Base-by-base conservation (phyloP, 225 moss, liverwort and hornwort species). In the Physcomitrium patens region DNA sequence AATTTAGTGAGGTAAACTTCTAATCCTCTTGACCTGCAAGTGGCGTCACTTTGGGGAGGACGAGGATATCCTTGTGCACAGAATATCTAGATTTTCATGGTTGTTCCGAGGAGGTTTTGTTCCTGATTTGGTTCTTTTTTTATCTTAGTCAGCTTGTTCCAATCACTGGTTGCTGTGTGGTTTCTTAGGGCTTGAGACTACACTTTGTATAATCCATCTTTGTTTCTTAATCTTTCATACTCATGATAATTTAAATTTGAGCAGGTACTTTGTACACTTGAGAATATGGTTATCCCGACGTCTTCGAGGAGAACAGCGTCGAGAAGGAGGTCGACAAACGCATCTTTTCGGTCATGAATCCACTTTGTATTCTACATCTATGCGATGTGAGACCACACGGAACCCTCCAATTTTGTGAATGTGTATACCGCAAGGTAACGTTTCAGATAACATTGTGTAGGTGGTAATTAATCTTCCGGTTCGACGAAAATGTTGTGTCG, bases 1-100 rank as follows among this genome's bases (percentile, higher is more conserved):
- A 90, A 60, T 90, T 90, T 47, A 79, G 67, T 75, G 90, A 87
- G 85, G 90, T 90, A 72, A 56, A 37, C 31, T 37, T 37, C 31
- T 37, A 7, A 7, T 37, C 7, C 31, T 37, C 1, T 37, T 37
- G 31, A 4, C 31, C 5, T 37, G 31, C 31, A 37, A 37, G 49
- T 49, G 49, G 8, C 8, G 1, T 20, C 8, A 56, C 19, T n/a
- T 56, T 49, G 49, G 12, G 49, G 49, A 12, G 15, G 49, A 49
- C 15, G 49, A 49, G 12, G 3, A 14, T 49, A 49, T 49, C 12
- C 2, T 0, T 12, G 15, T 49, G 12, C 15, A 12, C 49, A 49
- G 4, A 49, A 49, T 15, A 49, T 12, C 12, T 15, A 49, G 31
- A 4, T 37, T 37, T 24, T 37, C 31, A 37, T 37, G 7, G 31